Evolutionary conservation across 306 rosid species (phyloP), one percentile per base, ranked within the genome.

Genomic region (Prunus salicina): DNA sequence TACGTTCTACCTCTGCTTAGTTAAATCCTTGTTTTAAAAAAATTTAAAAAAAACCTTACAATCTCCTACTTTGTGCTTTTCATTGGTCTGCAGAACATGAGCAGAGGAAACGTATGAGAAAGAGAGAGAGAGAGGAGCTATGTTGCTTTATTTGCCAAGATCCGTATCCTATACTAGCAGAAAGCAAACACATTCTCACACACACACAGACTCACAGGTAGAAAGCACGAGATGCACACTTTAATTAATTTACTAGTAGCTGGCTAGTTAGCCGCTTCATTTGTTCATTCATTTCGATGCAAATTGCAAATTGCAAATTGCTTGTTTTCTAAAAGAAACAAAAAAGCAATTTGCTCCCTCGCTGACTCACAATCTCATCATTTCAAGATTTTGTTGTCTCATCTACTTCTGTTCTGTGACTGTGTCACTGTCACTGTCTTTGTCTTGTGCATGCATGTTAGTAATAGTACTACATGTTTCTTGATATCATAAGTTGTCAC

Each of bases 51-150:
- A 8, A 9, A 9, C 82, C 78, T 72, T 50, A 53, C 79, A 73
- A 58, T 60, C 82, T 45, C 72, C 64, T 72, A 60, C 87, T 88
- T 64, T 79, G 78, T 83, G 64, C 86, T 87, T 85, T 91, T 73
- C 81, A 79, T 84, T 82, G 82, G 81, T 82, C 80, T 76, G 81
- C 84, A 84, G 80, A 78, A 56, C 67, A 15, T 32, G 20, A 75
- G 62, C 71, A 61, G n/a, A 60, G 78, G 70, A 80, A 75, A 84
- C 75, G 45, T 43, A 51, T 11, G 52, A 2, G 69, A 41, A 52
- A 64, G 57, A 64, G 55, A 56, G 27, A n/a, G 24, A 9, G 43
- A 38, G 41, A 32, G 7, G 43, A 38, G 43, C 43, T 7, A 38
- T 38, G 43, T 38, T 38, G 43, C 43, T 38, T 38, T 38, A 38